Conservation (phyloP, 2,329 filamentous ascomycete species). For the Aspergillus sp. region DNA sequence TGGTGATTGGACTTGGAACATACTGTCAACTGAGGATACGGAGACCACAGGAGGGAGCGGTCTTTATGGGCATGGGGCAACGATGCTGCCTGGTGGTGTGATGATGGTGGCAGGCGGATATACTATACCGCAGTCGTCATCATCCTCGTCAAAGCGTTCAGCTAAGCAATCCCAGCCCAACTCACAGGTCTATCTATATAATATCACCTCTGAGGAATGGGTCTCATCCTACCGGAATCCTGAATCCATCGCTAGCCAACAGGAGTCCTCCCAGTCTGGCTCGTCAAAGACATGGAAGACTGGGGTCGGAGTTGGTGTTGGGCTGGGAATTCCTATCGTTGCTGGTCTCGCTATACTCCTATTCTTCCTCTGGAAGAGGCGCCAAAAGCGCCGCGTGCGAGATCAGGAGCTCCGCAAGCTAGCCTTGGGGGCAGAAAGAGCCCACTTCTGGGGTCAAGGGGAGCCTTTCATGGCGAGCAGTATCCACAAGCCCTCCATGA, state of each 20-base stretch:
- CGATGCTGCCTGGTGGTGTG: conserved; percentile 61
- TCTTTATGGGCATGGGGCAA: conserved; percentile 63
- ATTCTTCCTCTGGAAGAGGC: conserved; percentile 55
- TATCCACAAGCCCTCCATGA: conserved; percentile 33
- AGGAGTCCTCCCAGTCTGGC: conserved; percentile 17
- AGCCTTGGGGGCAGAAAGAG: conserved; percentile 53
- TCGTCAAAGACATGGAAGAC: conserved; percentile 48
- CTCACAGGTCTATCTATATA: conserved; percentile 59
- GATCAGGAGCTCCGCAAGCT: conserved; percentile 59
- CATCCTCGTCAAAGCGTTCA: conserved; percentile 40
- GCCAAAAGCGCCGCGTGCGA: conserved; percentile 45
- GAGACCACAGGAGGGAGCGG: conserved; percentile 49
- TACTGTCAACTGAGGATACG: conserved; percentile 40
- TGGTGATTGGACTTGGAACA: conserved; percentile 47
- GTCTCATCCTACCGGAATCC: conserved; percentile 58
- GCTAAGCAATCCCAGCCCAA: conserved; percentile 37
- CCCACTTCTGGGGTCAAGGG: conserved; percentile 42
- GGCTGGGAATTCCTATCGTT: conserved; percentile 61
- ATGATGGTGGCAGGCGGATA: conserved; percentile 65
- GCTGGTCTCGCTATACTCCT: conserved; percentile 51
- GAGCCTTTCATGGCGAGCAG: conserved; percentile 43
- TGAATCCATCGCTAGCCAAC: conserved; percentile 2
- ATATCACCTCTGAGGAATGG: conserved; percentile 63
- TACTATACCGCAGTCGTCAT: conserved; percentile 45
- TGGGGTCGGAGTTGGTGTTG: conserved; percentile 66